These are phyloP conservation scores for Penicillium goetzii DNA, from an alignment of 495 filamentous ascomycete species.

Conservation along the genomic window DNA sequence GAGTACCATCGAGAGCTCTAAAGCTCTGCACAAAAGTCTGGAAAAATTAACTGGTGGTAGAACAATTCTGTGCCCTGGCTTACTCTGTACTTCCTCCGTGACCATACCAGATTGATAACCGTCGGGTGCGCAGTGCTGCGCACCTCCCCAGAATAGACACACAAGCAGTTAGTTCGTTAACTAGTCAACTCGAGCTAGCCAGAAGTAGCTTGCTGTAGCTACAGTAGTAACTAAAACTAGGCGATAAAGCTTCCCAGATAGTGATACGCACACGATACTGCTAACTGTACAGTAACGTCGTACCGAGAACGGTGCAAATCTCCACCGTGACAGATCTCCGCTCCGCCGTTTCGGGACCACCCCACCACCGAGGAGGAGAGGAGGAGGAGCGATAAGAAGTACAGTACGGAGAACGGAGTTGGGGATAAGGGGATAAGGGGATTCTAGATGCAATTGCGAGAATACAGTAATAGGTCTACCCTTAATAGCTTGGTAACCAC, in stretches of 20 bases:
- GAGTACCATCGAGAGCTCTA: neutral
- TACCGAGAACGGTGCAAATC: neutral
- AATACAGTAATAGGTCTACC: neutral
- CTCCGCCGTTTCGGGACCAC: conserved; percentile 19
- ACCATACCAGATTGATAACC: neutral
- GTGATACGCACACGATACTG: neutral
- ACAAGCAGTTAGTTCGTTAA: neutral
- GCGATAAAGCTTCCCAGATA: neutral
- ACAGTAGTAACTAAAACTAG: neutral
- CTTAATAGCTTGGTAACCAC: neutral
- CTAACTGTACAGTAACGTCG: neutral
- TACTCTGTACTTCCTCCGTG: too few relatives aligned
- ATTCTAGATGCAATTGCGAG: neutral
- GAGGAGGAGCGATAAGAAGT: neutral
- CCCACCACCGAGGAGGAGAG: neutral
- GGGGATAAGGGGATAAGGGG: neutral
- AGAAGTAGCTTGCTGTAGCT: neutral
- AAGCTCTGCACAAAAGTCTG: neutral
- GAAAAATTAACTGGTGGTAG: neutral
- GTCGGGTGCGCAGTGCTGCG: too few relatives aligned
- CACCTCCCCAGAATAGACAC: neutral
- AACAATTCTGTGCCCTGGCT: too few relatives aligned
- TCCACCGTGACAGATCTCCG: conserved; percentile 14
- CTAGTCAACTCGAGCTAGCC: neutral
- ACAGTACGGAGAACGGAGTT: neutral